Conservation (phyloP, 768 basidiomycete genomes). For the Strobilomyces dryophilus region DNA sequence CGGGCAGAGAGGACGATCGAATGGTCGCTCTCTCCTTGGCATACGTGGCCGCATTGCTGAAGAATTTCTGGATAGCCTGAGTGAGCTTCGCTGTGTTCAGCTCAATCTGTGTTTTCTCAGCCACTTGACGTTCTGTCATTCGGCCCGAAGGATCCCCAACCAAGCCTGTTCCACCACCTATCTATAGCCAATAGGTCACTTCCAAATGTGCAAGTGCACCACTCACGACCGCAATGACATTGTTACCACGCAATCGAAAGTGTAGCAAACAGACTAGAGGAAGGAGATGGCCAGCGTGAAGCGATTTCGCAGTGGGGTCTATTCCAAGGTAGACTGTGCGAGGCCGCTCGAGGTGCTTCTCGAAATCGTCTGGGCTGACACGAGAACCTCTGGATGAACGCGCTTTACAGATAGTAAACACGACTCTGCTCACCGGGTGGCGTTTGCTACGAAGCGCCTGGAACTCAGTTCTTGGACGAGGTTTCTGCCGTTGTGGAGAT, state of each 20-base stretch:
- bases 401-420: neutral
- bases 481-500: conserved; percentile 17
- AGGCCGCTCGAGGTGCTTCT: conserved; percentile 29
- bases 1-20: conserved; percentile 5
- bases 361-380: conserved; percentile 41
- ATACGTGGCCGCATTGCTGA: conserved; percentile 59
- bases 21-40: conserved; percentile 37
- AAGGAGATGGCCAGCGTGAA: conserved; percentile 93
- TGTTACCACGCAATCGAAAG: conserved; percentile 83
- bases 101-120: conserved; percentile 55
- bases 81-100: conserved; percentile 64
- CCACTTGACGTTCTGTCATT: conserved; percentile 69
- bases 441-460: conserved; percentile 33
- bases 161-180: conserved; percentile 94
- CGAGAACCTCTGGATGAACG: conserved; percentile 1
- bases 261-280: conserved; percentile 86
- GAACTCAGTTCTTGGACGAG: conserved; percentile 32
- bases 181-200: conserved; percentile 43
- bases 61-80: conserved; percentile 66
- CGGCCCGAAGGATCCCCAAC: conserved; percentile 97
- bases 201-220: neutral
- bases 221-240: conserved; percentile 77
- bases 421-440: conserved; percentile 30
- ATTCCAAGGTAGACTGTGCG: conserved; percentile 82
- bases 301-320: conserved; percentile 85